phyloP scores from a whole-genome alignment of 2,329 filamentous ascomycete species.

The Epichloe bromicola region DNA sequence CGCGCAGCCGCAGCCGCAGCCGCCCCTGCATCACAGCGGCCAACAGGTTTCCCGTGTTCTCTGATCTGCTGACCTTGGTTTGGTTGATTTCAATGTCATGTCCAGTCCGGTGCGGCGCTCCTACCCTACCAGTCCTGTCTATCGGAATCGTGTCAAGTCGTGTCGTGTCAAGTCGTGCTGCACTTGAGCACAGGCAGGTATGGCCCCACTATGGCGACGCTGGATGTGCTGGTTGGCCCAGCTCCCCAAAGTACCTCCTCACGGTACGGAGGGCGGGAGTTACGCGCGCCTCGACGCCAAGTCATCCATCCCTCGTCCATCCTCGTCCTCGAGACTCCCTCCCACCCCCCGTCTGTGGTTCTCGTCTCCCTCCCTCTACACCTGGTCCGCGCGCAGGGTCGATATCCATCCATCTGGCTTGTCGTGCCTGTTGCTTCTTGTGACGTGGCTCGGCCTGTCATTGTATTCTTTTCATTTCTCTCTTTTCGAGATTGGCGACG shows the following conservation, averaged over 20 bases:
- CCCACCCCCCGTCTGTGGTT: constrained; percentile 5
- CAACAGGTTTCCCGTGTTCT: no score
- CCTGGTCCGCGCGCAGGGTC: constrained; percentile 6
- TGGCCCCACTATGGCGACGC: no score
- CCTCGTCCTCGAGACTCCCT: constrained; percentile 2
- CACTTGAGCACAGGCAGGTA: no score
- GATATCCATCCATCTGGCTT: constrained; percentile 4
- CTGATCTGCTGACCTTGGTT: no score
- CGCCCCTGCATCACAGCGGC: no score
- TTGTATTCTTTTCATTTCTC: neutral
- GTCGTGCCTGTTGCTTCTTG: constrained; percentile 2
- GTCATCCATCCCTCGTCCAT: neutral
- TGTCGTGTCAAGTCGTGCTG: no score
- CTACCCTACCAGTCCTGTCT: no score
- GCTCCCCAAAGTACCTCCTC: neutral
- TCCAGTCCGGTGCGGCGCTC: no score
- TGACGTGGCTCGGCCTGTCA: constrained; percentile 1
- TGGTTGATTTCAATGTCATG: no score
- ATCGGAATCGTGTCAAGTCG: no score
- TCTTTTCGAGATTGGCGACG: neutral
- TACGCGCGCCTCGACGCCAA: constrained; percentile 1
- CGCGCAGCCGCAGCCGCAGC: neutral
- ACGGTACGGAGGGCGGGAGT: neutral
- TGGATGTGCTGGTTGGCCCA: neutral
- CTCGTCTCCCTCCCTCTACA: constrained; percentile 5